These are phyloP conservation scores for Colletotrichum nymphaeae DNA, from an alignment of 2,329 filamentous ascomycete genomes.

Conservation along the genomic window DNA sequence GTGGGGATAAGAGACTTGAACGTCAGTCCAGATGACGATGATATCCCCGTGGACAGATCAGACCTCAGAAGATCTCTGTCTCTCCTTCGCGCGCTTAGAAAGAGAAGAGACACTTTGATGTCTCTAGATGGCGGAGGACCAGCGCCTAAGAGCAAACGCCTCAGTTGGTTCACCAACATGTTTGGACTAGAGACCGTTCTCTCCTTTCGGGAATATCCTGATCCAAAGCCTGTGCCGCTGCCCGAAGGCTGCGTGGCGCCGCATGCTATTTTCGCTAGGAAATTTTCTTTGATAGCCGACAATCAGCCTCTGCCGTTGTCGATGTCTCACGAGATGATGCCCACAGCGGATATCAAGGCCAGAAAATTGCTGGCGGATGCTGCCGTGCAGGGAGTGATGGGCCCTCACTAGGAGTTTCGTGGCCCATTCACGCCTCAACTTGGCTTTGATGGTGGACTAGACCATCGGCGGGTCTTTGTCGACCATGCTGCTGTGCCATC, in stretches of 20 bases:
- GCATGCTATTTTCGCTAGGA: constrained; percentile 58
- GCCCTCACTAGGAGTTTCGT: constrained; percentile 47
- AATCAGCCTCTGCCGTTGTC: constrained; percentile 46
- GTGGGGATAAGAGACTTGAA: constrained; percentile 37
- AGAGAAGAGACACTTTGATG: not conserved
- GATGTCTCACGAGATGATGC: constrained; percentile 49
- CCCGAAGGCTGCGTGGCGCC: constrained; percentile 52
- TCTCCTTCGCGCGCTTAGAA: constrained; percentile 1
- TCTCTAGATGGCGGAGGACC: not conserved
- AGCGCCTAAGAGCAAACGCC: constrained; percentile 4
- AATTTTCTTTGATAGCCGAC: constrained; percentile 50
- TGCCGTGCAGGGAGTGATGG: constrained; percentile 41
- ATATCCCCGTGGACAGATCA: not conserved
- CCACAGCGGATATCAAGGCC: constrained; percentile 55
- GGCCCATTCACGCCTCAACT: constrained; percentile 58
- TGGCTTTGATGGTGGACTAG: constrained; percentile 57
- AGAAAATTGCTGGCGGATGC: constrained; percentile 47
- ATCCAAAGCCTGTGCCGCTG: constrained; percentile 41
- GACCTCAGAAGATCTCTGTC: not conserved
- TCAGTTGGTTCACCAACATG: constrained; percentile 19
- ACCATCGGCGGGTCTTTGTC: constrained; percentile 49
- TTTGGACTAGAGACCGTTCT: constrained; percentile 28
- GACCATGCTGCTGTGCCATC: not conserved
- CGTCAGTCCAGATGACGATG: not conserved
- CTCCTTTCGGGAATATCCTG: constrained; percentile 14